Base-by-base conservation (phyloP, 1,284 basidiomycete species). In the Ceratobasidium sp. region DNA sequence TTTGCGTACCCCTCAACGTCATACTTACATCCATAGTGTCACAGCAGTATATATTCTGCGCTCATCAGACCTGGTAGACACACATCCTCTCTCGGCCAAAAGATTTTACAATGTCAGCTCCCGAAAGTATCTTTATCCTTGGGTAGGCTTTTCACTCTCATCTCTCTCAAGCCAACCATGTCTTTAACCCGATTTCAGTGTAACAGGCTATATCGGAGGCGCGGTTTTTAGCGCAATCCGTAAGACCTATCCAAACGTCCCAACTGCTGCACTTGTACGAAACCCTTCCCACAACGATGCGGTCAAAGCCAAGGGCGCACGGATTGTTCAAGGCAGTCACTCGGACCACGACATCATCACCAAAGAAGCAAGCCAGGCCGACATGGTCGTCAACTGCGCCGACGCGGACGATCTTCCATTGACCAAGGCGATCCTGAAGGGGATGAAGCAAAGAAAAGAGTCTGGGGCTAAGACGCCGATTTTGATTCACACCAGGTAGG, bases 401-500 rank as follows among this genome's bases (percentile, higher is more conserved):
- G 76, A 81, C 67, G 79, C 81, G 9, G 81, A 82, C 75, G 74
- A 79, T 58, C 53, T 79, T 18, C 73, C 70, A 5, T 76, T 76
- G 36, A 77, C 78, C 41, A 73, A 78, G 65, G 79, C 81, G 3
- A 76, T 82, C 53, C 64, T 81, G 32, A 74, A 75, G 58, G 81
- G 81, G 8, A 75, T 80, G 75, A 79, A 79, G 70, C 72, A 71
- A 71, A 76, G 79, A 28, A 78, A 78, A 61, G 76, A 77, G 57
- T 78, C 76, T n/a, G 78, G 79, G 23, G 76, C 77, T 45, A 72
- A 76, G 57, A n/a, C 46, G 3, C 77, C 79, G 12, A 75, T 81
- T 14, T 77, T 80, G 41, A 79, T 82, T 26, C 81, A 82, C 72
- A 82, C 81, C 14, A 79, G 74, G 74, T 75, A 23, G n/a, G n/a